A percentile compares a stretch with the other conserved stretches of the same genome.
These are phyloP conservation scores for Trichoderma atrobrunneum DNA, from an alignment of 2,329 filamentous ascomycete genomes.

Conservation along the genomic window DNA sequence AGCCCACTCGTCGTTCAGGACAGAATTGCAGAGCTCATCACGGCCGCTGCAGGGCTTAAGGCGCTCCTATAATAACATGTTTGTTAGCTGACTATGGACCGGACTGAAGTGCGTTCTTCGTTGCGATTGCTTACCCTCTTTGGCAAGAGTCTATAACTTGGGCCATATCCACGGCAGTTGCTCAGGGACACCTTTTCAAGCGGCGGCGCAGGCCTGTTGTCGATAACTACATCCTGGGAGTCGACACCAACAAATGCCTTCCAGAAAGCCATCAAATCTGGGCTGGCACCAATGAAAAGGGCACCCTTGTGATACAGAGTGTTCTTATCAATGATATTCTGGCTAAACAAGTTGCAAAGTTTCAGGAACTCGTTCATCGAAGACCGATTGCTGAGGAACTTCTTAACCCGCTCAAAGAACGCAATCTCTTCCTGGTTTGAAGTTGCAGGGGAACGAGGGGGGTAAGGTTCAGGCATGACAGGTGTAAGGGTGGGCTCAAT, in stretches of 20 bases:
- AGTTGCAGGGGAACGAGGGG: slow-evolving; percentile 69
- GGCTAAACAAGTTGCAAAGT: slow-evolving; percentile 90
- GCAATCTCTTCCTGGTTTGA: slow-evolving; percentile 80
- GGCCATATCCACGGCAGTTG: slow-evolving; percentile 92
- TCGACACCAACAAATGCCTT: slow-evolving; percentile 79
- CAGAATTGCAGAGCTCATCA: slow-evolving; percentile 88
- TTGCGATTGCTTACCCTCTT: slow-evolving; percentile 58
- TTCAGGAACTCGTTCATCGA: slow-evolving; percentile 96
- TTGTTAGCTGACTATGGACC: slow-evolving; percentile 20
- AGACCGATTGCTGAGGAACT: slow-evolving; percentile 88
- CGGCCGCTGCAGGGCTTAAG: slow-evolving; percentile 90
- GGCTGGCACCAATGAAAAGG: slow-evolving; percentile 82
- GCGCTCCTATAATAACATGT: slow-evolving; percentile 56
- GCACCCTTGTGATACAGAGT: slow-evolving; percentile 79
- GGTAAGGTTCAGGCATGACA: slow-evolving; percentile 80
- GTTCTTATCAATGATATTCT: slow-evolving; percentile 85
- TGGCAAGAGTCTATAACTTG: slow-evolving; percentile 89
- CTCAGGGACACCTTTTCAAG: slow-evolving; percentile 84
- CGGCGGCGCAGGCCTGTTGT: slow-evolving; percentile 73
- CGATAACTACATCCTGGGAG: slow-evolving; percentile 71
- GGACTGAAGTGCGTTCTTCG: background rate
- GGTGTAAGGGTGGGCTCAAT: slow-evolving; percentile 88
- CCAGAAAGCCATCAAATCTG: slow-evolving; percentile 86
- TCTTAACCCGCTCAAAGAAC: slow-evolving; percentile 96
- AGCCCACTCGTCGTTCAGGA: slow-evolving; percentile 97